Evolutionary conservation across 495 filamentous ascomycete species (phyloP), one percentile per base, ranked within the genome.

Genomic region (Thozetella sp.): DNA sequence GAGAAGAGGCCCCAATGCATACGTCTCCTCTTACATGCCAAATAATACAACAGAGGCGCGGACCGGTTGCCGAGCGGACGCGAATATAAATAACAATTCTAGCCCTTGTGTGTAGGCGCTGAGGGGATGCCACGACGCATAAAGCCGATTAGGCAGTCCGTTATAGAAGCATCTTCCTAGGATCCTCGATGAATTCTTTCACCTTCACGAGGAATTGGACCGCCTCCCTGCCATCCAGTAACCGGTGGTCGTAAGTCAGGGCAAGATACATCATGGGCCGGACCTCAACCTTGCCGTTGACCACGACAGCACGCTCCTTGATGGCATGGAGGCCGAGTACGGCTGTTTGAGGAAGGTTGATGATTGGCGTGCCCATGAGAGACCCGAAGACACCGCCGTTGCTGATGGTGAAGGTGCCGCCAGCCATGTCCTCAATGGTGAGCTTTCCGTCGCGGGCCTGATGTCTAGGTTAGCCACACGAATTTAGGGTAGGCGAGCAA

Each of bases 181-280:
- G 95, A 70, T 99, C 96, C 78, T 99, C 95, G 67, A 99, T 98
- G 74, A 93, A 98, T 71, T 98, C 91, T 83, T 97, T 97, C 68
- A 97, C 88, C 88, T 97, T 98, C 48, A 99, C 90, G 63, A 99
- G 80, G 85, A 99, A 99, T 59, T 94, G 96, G 25, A 97, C 93
- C 13, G 93, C 96, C 80, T 99, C 95, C 66, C 95, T 87, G 24
- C 95, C 96, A 73, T 98, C 96, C 24, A 99, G 80, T 37, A 98
- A 84, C 63, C 95, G 90, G 75, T 99, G 95, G 68, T 99, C 95
- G 71, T 99, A 99, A 17, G 95, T 99, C 53, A 99, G 84, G 43
- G 95, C 96, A 43, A 99, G 86, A 64, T 96, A 97, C 95, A 99
- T 99, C 92, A 99, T 98, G 23, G 96, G 95, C 60, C 95, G 86